Percentiles rank a stretch among this genome's conserved stretches.
These are phyloP conservation scores for Cruciata laevipes DNA, from an alignment of 257 asterid species.

Conservation along the genomic window DNA sequence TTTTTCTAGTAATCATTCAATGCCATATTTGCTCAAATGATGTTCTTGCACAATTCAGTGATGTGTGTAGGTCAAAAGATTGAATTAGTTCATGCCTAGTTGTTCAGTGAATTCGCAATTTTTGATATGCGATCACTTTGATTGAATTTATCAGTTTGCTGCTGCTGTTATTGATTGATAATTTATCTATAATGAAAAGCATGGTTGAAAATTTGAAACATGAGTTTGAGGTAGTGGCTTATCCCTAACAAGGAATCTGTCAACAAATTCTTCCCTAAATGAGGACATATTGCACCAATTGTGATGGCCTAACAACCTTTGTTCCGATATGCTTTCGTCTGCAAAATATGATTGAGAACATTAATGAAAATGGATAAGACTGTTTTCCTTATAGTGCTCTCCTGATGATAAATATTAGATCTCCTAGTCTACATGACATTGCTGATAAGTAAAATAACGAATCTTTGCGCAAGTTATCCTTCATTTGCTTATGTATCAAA, in stretches of 20 bases:
- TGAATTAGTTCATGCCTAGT: no score
- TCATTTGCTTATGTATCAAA: neutral
- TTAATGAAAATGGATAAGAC: neutral
- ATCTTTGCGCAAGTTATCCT: neutral
- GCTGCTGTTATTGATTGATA: neutral
- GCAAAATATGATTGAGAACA: neutral
- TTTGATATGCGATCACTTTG: neutral
- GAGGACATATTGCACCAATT: neutral
- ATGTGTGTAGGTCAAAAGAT: neutral
- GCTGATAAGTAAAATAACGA: neutral
- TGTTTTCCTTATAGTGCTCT: neutral
- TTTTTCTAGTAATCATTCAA: neutral
- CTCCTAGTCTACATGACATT: neutral
- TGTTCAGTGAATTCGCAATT: neutral
- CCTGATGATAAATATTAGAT: neutral
- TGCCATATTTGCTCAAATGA: neutral
- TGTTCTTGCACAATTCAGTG: neutral
- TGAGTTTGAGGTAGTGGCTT: neutral
- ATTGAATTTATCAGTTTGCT: neutral
- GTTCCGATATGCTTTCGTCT: neutral
- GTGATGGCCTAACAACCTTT: neutral
- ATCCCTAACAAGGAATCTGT: neutral
- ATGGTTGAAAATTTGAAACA: neutral
- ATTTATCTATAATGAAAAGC: neutral
- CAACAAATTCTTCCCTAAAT: neutral